phyloP scores from a whole-genome alignment of 768 basidiomycete genomes.

The Russula earlei region DNA sequence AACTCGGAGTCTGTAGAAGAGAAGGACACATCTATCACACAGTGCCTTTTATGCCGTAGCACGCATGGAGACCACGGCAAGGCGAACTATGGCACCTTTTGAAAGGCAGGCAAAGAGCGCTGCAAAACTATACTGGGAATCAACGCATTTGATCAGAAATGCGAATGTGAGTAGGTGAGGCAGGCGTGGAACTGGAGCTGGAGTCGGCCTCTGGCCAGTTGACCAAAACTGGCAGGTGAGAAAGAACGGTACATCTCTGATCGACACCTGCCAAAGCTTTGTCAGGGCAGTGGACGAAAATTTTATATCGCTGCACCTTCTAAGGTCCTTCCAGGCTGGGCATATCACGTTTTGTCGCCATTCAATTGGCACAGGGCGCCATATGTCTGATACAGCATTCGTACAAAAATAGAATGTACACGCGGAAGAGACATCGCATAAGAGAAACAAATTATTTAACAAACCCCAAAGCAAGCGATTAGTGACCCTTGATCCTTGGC shows the following conservation, averaged over 20 bases:
- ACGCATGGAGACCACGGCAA: neutral
- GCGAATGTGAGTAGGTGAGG: neutral
- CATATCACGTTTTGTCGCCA: neutral
- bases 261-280: conserved; percentile 6
- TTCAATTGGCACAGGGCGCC: neutral
- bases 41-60: neutral
- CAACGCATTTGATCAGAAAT: neutral
- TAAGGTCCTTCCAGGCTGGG: neutral
- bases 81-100: neutral
- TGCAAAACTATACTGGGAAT: neutral
- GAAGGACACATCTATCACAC: neutral
- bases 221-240: conserved; percentile 2
- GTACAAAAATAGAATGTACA: neutral
- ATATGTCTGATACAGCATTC: neutral
- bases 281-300: neutral
- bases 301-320: neutral
- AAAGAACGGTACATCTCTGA: neutral
- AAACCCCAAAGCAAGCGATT: neutral
- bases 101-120: neutral
- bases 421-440: neutral
- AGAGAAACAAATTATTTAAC: neutral
- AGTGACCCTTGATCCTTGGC: conserved; percentile 16
- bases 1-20: conserved; percentile 8
- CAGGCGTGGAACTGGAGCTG: neutral
- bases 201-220: neutral